Evolutionary conservation across 78 protist species (phyloP).

Genomic region (Cavenderia fasciculata): DNA sequence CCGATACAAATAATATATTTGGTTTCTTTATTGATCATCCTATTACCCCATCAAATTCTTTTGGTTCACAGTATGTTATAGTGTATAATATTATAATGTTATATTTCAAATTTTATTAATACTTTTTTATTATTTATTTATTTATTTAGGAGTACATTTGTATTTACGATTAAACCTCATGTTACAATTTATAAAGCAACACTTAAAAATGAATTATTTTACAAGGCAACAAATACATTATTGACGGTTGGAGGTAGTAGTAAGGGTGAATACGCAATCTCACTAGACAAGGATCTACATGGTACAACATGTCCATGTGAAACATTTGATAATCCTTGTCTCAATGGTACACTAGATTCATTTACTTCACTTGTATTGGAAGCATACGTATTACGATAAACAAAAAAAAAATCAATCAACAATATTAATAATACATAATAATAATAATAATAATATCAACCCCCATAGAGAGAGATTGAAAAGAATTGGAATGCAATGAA

Average conservation of each 20-base stretch:
- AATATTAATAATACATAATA: no score
- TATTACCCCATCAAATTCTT: not conserved
- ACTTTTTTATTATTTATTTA: not conserved
- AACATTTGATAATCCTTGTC: constrained; percentile 43
- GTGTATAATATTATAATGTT: not conserved
- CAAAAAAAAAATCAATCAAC: no score
- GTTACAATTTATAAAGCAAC: constrained; percentile 33
- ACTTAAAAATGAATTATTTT: constrained; percentile 19
- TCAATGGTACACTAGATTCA: not conserved
- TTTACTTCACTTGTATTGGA: constrained; percentile 30
- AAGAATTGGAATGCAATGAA: no score
- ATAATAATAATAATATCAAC: no score
- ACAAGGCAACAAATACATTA: not conserved
- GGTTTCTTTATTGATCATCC: constrained; percentile 40
- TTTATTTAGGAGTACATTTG: constrained; percentile 5
- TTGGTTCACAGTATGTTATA: constrained; percentile 16
- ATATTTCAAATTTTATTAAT: not conserved
- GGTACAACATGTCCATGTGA: constrained; percentile 20
- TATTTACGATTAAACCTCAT: constrained; percentile 49
- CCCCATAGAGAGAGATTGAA: no score
- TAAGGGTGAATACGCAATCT: not conserved
- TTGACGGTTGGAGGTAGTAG: constrained; percentile 5
- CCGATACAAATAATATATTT: constrained; percentile 28
- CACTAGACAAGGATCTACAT: constrained; percentile 14
- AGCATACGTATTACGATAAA: constrained; percentile 10